Evolutionary conservation across 768 basidiomycete species (phyloP).

Genomic region (Dentipellis fragilis): DNA sequence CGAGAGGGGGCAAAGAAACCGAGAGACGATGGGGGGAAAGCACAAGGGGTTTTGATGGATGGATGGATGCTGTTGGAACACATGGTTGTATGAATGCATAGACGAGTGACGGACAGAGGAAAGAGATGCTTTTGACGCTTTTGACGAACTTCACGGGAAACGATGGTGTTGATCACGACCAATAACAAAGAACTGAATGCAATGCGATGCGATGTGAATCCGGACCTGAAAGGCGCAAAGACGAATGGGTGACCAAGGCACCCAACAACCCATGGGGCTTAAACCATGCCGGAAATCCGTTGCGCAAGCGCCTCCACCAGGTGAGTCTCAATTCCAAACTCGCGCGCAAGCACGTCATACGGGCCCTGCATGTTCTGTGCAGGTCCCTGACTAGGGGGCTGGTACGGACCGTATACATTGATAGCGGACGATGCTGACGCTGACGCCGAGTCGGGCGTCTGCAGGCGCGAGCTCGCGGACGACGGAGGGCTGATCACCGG

Average conservation of each 20-base stretch:
- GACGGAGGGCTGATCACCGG: slow-evolving; percentile 10
- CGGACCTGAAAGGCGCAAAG: not conserved
- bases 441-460: slow-evolving; percentile 9
- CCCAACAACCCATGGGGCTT: not conserved
- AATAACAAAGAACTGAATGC: no score
- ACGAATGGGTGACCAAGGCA: not conserved
- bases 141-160: no score
- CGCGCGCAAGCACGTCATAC: slow-evolving; percentile 51
- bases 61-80: no score
- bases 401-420: not conserved
- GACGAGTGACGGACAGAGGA: no score
- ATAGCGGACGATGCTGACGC: not conserved
- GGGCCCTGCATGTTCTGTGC: slow-evolving; percentile 13
- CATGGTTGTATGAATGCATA: no score
- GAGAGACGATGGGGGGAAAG: not conserved
- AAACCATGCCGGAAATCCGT: slow-evolving; percentile 17
- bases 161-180: no score
- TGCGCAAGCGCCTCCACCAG: slow-evolving; percentile 60
- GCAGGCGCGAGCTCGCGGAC: slow-evolving; percentile 9
- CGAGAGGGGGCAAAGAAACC: not conserved
- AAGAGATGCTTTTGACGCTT: no score
- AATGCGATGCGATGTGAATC: not conserved
- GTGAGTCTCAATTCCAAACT: slow-evolving; percentile 65
- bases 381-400: not conserved
- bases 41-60: no score